Base-by-base conservation (phyloP, 1,284 basidiomycete species). In the Ceratobasidium sp. region DNA sequence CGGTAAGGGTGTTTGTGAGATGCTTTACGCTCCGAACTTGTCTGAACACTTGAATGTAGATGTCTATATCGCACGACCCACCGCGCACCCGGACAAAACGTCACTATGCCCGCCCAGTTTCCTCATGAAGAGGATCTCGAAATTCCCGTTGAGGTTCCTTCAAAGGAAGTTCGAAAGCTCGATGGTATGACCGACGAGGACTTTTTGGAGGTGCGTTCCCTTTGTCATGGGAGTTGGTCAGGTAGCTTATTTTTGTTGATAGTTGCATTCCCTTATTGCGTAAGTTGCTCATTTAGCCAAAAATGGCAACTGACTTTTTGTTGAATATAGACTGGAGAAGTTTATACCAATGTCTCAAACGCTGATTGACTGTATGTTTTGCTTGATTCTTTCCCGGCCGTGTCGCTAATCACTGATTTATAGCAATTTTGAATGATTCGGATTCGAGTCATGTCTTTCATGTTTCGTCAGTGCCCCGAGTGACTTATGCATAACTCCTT, bases 321-420 rank as follows among this genome's bases (percentile, higher is more conserved):
- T 41, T 65, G 23, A 44, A 59, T 71, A 20, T 75, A 92, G 91
- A 7, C 82, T 93, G 27, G 90, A 91, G 76, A 93, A 93, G 84
- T 93, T 90, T 78, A 85, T 90, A 0, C 86, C 86, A 0, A 88
- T 92, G 65, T 93, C 92, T 0, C 88, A 90, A 78, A 79, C 88
- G 0, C 83, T 92, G 30, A 82, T 91, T 46, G 88, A 89, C 66
- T 88, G 89, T 90, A 65, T 5, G 86, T 80, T 38, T 52, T 6
- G 64, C 27, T 68, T 12, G 64, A 27, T n/a, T 33, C 78, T 80
- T 23, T 78, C 38, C 59, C 16, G 44, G 59, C 83, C 81, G 81
- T 84, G 84, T 0, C 84, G 85, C 76, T 78, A n/a, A 66, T 59
- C 16, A 52, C 38, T 23, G 20, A 7, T 66, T 23, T n/a, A 59